Evolutionary conservation across 2,329 filamentous ascomycete species (phyloP).

Genomic region (Cladosporium sp.): DNA sequence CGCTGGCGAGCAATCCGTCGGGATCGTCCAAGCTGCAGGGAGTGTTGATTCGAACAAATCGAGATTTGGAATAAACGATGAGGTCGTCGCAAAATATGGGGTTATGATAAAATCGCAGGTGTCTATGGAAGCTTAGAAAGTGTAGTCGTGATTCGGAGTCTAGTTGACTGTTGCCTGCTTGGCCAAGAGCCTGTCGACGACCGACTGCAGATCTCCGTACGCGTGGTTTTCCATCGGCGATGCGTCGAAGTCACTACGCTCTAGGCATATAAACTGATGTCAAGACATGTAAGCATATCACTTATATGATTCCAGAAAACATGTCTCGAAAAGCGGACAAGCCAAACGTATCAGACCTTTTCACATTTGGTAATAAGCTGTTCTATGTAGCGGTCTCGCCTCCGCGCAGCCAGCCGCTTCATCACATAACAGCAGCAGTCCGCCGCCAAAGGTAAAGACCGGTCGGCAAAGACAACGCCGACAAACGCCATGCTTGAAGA

Average conservation of each 20-base stretch:
- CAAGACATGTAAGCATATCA: background rate
- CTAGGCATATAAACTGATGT: background rate
- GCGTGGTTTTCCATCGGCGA: background rate
- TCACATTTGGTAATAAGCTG: background rate
- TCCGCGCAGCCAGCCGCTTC: background rate
- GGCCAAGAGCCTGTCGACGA: background rate
- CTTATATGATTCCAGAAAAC: background rate
- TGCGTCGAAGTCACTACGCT: background rate
- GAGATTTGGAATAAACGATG: background rate
- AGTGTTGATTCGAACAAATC: background rate
- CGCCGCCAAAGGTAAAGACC: background rate
- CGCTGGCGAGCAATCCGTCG: background rate
- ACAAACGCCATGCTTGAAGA: constrained; percentile 21
- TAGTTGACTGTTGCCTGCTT: background rate
- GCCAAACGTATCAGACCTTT: background rate
- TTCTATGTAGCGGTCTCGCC: constrained; percentile 1
- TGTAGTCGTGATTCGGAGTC: background rate
- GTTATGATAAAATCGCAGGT: background rate
- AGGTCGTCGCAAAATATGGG: background rate
- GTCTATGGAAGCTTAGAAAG: background rate
- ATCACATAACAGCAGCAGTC: background rate
- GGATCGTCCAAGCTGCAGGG: background rate
- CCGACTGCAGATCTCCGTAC: background rate
- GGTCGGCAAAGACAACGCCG: background rate
- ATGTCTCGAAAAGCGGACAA: background rate